Conservation (phyloP, 805 yeast genomes). For the Tetrapisispora taiwanensis region DNA sequence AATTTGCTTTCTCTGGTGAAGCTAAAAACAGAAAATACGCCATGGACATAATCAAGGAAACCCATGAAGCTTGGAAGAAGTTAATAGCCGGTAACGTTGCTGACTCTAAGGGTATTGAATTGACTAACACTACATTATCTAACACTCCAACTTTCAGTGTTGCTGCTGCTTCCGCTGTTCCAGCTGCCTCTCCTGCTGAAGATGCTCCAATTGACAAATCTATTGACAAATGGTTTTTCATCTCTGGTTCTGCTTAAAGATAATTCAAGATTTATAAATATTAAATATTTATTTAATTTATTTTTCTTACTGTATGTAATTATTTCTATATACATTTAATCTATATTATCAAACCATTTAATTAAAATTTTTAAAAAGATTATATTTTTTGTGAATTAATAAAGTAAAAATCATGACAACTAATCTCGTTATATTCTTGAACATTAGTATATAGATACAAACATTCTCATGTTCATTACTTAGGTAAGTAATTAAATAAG, state of each 20-base stretch:
- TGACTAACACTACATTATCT: conserved; percentile 66
- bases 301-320: not conserved
- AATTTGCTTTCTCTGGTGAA: conserved; percentile 93
- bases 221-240: conserved; percentile 97
- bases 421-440: too few relatives aligned
- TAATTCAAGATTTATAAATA: not conserved
- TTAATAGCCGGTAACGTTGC: conserved; percentile 54
- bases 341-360: not conserved
- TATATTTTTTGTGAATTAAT: not conserved
- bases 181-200: conserved; percentile 60
- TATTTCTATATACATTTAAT: not conserved
- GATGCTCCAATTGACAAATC: conserved; percentile 96
- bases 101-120: conserved; percentile 55
- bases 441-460: too few relatives aligned
- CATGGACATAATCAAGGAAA: conserved; percentile 70
- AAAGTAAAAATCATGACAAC: too few relatives aligned
- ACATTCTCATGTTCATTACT: too few relatives aligned
- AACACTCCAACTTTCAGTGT: conserved; percentile 45
- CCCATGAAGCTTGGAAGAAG: conserved; percentile 74
- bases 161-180: conserved; percentile 41
- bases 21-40: conserved; percentile 84
- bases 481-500: too few relatives aligned
- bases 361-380: not conserved
- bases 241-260: conserved; percentile 61
- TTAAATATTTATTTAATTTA: not conserved